Evolutionary conservation across 345 rosid species (phyloP).

Genomic region (Angophora floribunda): DNA sequence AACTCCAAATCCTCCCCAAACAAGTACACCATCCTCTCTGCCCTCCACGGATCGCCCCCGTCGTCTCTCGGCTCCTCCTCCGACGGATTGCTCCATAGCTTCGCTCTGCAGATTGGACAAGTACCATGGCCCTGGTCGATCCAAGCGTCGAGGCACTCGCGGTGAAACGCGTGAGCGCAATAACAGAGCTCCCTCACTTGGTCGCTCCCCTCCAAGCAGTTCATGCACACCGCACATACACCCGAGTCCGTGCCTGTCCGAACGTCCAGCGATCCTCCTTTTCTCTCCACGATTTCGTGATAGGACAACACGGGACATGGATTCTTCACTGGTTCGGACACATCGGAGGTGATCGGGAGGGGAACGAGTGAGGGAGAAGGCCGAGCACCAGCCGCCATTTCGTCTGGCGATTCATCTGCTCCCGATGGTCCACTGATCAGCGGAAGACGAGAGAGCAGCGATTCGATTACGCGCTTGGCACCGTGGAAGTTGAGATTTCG

Average conservation of each 20-base stretch:
- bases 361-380: neutral
- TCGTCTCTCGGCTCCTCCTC: neutral
- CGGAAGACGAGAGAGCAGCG: neutral
- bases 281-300: neutral
- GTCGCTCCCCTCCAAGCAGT: neutral
- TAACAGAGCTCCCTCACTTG: neutral
- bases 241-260: neutral
- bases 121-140: neutral
- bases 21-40: conserved; percentile 10
- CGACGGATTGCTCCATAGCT: neutral
- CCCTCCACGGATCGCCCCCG: conserved; percentile 1
- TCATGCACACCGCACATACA: neutral
- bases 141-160: conserved; percentile 3
- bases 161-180: neutral
- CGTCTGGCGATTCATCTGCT: neutral
- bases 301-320: neutral
- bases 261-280: neutral
- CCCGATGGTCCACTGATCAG: neutral
- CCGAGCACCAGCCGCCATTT: neutral
- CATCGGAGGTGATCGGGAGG: neutral
- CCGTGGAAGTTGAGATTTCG: neutral
- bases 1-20: conserved; percentile 1
- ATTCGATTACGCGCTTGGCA: neutral
- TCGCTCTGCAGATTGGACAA: conserved; percentile 2
- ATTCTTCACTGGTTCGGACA: neutral